Conservation (phyloP, 805 yeast species). For the Suhomyces sp. region DNA sequence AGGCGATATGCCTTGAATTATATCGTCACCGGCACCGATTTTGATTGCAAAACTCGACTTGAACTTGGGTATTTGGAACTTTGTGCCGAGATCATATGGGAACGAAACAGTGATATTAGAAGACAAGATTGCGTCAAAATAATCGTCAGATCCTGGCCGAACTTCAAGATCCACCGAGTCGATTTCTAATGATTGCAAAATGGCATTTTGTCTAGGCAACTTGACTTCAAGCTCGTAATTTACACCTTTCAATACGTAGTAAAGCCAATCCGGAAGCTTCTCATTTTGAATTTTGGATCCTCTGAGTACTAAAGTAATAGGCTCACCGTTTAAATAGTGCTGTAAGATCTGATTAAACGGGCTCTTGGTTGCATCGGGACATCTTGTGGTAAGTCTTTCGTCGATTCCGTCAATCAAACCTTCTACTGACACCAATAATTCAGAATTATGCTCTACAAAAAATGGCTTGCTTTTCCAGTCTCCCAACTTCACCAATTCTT, state of each 20-base stretch:
- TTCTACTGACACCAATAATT: constrained; percentile 14
- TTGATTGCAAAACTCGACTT: constrained; percentile 7
- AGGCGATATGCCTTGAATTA: constrained; percentile 11
- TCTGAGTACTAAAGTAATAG: constrained; percentile 16
- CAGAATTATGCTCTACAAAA: constrained; percentile 12
- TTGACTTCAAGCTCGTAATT: constrained; percentile 11
- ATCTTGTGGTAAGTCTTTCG: constrained; percentile 14
- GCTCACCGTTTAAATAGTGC: constrained; percentile 14
- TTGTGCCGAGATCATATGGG: background rate
- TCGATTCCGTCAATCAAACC: constrained; percentile 22
- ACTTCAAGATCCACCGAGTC: background rate
- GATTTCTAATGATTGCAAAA: background rate
- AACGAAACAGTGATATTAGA: constrained; percentile 6
- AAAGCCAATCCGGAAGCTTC: constrained; percentile 26
- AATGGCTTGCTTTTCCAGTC: constrained; percentile 16
- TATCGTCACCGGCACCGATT: constrained; percentile 1
- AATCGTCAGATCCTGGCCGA: background rate
- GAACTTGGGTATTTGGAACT: constrained; percentile 7
- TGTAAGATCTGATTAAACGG: constrained; percentile 21
- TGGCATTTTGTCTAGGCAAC: constrained; percentile 11
- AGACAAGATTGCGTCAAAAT: constrained; percentile 1
- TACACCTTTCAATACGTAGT: constrained; percentile 13
- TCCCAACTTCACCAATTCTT: constrained; percentile 20
- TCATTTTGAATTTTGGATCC: constrained; percentile 13
- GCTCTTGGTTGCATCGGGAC: constrained; percentile 17